Evolutionary conservation across 805 yeast genomes (phyloP).

Genomic region (Kodamaea jinghongensis): DNA sequence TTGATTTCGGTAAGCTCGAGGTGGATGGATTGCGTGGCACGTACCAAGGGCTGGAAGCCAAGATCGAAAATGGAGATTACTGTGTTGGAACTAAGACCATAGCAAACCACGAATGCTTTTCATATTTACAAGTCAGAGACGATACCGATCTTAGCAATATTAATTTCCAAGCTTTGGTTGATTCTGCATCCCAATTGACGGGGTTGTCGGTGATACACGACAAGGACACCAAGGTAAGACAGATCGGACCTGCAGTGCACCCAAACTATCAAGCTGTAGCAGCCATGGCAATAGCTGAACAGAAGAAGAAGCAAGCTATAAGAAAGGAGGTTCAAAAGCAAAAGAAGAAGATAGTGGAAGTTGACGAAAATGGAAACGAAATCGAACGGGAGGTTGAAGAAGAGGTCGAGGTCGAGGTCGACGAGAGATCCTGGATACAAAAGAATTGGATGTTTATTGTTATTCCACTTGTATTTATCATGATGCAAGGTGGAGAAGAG

Average conservation of each 20-base stretch:
- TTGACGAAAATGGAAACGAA: slow-evolving; percentile 24
- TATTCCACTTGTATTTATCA: slow-evolving; percentile 41
- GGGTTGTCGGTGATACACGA: slow-evolving; percentile 8
- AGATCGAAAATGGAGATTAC: slow-evolving; percentile 13
- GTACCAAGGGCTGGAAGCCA: background rate
- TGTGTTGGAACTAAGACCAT: slow-evolving; percentile 35
- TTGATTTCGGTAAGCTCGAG: slow-evolving; percentile 4
- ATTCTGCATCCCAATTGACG: background rate
- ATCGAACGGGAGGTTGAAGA: slow-evolving; percentile 19
- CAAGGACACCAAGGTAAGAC: slow-evolving; percentile 6
- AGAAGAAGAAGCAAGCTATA: slow-evolving; percentile 10
- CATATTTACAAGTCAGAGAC: slow-evolving; percentile 12
- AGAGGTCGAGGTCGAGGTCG: slow-evolving; percentile 21
- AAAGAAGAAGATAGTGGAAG: slow-evolving; percentile 18
- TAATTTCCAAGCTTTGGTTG: slow-evolving; percentile 6
- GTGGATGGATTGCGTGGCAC: slow-evolving; percentile 1
- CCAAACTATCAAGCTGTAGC: slow-evolving; percentile 30
- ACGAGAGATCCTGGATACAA: slow-evolving; percentile 49
- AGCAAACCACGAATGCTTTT: slow-evolving; percentile 30
- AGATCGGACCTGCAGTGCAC: slow-evolving; percentile 16
- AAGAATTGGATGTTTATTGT: slow-evolving; percentile 63
- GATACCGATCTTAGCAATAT: slow-evolving; percentile 1
- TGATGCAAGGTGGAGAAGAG: slow-evolving; percentile 25
- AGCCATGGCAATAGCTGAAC: slow-evolving; percentile 8
- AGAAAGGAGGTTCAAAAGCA: slow-evolving; percentile 13